These are phyloP conservation scores for Angomonas deanei DNA, from an alignment of 208 protist genomes.

Conservation along the genomic window DNA sequence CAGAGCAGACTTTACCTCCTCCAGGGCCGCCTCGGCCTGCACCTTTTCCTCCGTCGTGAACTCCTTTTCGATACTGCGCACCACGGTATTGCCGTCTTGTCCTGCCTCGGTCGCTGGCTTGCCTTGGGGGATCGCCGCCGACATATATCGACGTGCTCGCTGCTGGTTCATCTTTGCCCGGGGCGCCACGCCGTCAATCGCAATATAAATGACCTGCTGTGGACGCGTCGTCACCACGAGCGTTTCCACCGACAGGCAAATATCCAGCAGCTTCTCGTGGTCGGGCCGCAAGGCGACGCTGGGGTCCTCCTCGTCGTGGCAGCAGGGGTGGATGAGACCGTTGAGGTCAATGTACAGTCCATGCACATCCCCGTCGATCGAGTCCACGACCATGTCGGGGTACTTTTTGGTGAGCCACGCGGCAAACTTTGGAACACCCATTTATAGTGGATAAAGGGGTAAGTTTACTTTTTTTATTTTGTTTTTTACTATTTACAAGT, in stretches of 20 bases:
- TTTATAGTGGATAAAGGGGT: slow-evolving; percentile 8
- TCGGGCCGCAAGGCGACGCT: slow-evolving; percentile 56
- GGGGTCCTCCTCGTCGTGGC: slow-evolving; percentile 91
- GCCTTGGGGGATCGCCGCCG: slow-evolving; percentile 21
- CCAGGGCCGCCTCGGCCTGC: neutral
- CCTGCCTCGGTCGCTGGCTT: slow-evolving; percentile 14
- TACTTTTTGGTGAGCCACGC: slow-evolving; percentile 81
- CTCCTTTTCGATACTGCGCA: neutral
- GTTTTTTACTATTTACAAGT: slow-evolving; percentile 5
- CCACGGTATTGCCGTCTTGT: slow-evolving; percentile 25
- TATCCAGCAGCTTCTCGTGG: slow-evolving; percentile 62
- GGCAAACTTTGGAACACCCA: slow-evolving; percentile 83
- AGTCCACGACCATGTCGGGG: slow-evolving; percentile 43
- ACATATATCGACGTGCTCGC: slow-evolving; percentile 89
- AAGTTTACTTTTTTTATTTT: neutral
- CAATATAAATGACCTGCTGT: slow-evolving; percentile 95
- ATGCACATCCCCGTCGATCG: slow-evolving; percentile 39
- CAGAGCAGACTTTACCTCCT: too few relatives aligned
- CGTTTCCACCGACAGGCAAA: slow-evolving; percentile 95
- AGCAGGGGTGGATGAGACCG: slow-evolving; percentile 98
- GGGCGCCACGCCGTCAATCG: slow-evolving; percentile 97
- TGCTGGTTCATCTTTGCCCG: slow-evolving; percentile 99
- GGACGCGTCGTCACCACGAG: slow-evolving; percentile 95
- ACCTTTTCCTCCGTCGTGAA: neutral
- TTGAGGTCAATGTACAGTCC: slow-evolving; percentile 94